Percentiles rank a stretch among this genome's conserved stretches.
Evolutionary conservation across 495 filamentous ascomycete species (phyloP).

Genomic region (Podospora appendiculata): DNA sequence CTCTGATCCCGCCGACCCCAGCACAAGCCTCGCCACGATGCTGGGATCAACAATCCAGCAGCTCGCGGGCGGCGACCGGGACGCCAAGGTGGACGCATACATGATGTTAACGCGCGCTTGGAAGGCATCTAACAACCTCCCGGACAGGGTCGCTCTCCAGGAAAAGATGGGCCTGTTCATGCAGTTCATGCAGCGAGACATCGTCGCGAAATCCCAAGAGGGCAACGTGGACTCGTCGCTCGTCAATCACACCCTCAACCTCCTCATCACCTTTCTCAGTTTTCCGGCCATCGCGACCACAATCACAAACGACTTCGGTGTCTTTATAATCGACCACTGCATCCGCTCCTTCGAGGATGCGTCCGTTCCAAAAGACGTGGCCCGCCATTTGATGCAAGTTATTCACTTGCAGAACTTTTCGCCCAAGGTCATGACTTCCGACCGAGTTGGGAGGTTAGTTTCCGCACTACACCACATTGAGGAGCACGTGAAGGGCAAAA

Average conservation of each 20-base stretch:
- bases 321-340: conserved; percentile 71
- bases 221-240: conserved; percentile 53
- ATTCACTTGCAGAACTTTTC: conserved; percentile 72
- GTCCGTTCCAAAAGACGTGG: conserved; percentile 61
- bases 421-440: conserved; percentile 59
- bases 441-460: conserved; percentile 60
- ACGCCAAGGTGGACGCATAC: conserved; percentile 77
- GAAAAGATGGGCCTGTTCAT: conserved; percentile 68
- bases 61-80: conserved; percentile 60
- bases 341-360: conserved; percentile 54
- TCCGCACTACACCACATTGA: conserved; percentile 61
- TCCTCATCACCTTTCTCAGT: conserved; percentile 65
- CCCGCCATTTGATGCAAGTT: conserved; percentile 69
- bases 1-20: conserved; percentile 28
- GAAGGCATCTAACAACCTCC: conserved; percentile 68
- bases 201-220: conserved; percentile 45
- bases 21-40: conserved; percentile 57
- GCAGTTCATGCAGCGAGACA: conserved; percentile 74
- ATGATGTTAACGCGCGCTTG: conserved; percentile 66
- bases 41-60: conserved; percentile 74
- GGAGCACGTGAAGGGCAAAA: conserved; percentile 66
- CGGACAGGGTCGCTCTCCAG: conserved; percentile 59
- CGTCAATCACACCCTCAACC: conserved; percentile 64
- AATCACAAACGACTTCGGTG: conserved; percentile 66
- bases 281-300: conserved; percentile 54